phyloP scores from a whole-genome alignment of 768 basidiomycete genomes.

The Infundibulicybe gibba region DNA sequence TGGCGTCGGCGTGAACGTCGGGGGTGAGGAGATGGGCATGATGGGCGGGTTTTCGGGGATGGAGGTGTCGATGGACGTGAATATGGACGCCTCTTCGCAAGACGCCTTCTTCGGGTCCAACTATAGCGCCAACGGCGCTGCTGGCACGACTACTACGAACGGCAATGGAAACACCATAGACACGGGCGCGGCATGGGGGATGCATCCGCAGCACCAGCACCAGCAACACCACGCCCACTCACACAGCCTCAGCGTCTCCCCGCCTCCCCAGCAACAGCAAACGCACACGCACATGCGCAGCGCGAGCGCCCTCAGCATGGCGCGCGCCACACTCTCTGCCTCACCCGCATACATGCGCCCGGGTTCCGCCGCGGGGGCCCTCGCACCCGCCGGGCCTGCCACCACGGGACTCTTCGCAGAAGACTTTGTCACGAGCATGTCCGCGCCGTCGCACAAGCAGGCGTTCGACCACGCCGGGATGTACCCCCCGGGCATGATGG shows the following conservation, averaged over 20 bases:
- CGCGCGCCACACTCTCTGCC: constrained; percentile 15
- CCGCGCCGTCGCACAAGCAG: constrained; percentile 68
- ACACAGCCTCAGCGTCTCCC: constrained; percentile 11
- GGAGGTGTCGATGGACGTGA: constrained; percentile 52
- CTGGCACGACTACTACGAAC: not conserved
- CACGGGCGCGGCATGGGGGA: too few relatives aligned
- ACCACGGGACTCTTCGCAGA: constrained; percentile 26
- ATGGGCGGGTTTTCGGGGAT: constrained; percentile 22
- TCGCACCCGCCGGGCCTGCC: constrained; percentile 25
- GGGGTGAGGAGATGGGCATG: constrained; percentile 9
- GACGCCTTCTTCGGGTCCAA: too few relatives aligned
- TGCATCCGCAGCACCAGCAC: too few relatives aligned
- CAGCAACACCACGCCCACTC: constrained; percentile 25
- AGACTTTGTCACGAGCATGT: constrained; percentile 46
- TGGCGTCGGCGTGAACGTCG: constrained; percentile 19
- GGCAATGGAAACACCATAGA: not conserved
- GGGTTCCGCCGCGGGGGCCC: constrained; percentile 9
- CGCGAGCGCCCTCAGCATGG: constrained; percentile 19
- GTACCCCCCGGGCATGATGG: constrained; percentile 42
- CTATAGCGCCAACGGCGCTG: not conserved
- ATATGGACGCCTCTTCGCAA: too few relatives aligned
- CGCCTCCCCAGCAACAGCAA: constrained; percentile 11
- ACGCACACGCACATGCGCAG: constrained; percentile 16
- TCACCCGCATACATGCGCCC: constrained; percentile 18
- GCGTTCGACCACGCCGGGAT: constrained; percentile 57